Base-by-base conservation (phyloP, 148 eudicot genomes). In the Camellia lanceoleosa region DNA sequence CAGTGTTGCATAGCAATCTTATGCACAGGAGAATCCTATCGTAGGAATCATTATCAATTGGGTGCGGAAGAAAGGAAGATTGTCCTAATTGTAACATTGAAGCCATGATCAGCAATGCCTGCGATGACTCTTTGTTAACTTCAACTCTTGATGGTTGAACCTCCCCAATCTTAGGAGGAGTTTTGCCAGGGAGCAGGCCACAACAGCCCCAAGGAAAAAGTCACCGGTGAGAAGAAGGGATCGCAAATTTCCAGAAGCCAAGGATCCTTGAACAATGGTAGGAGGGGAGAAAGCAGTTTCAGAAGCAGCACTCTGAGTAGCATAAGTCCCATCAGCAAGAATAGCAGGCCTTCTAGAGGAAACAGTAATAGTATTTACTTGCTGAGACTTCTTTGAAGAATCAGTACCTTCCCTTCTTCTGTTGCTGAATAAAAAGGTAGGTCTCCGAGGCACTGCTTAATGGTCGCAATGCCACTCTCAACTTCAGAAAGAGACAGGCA, bases 321-420 rank as follows among this genome's bases (percentile, higher is more conserved):
- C 94, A 76, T 93, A 93, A 75, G 97, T 93, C 60, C 97, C 97
- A 84, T 93, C 97, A 73, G 97, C 93, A 86, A 93, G 94, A 70
- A 93, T 87, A 69, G 90, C 92, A 66, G 97, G 97, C 84, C 92
- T 90, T 79, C 90, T 89, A 75, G 94, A 91, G 62, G 94, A 89
- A 46, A 87, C 87, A 56, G 97, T 92, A 66, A 86, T 87, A 46
- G 90, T 81, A 78, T 81, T 92, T 61, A 87, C 90, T 79, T 85
- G 86, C 82, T 85, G 92, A 76, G 82, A 73, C 82, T 84, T 70
- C 80, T 91, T 91, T 63, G 94, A 85, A 81, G 92, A 88, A 65
- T 92, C 94, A 83, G 83, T 76, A 64, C 76, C 79, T 79, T 89
- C 97, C 91, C 92, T 71, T 91, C 92, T 80, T 91, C 94, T 5